A percentile compares a stretch with the other conserved stretches of the same genome.
These are phyloP conservation scores for Acer yangbiense DNA, from an alignment of 345 rosid genomes.

Conservation along the genomic window DNA sequence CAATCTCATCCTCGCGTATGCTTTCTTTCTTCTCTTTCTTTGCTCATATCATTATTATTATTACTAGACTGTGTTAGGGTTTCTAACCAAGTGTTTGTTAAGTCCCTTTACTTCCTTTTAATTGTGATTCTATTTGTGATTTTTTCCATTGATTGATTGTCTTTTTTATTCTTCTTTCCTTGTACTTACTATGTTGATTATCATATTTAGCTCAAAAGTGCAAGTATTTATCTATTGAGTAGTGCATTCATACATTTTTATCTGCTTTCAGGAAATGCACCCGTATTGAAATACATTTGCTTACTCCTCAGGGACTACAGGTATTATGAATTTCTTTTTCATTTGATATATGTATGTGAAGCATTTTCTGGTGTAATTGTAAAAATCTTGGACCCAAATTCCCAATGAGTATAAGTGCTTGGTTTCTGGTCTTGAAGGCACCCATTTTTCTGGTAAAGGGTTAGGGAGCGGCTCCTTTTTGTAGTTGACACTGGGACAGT, in stretches of 20 bases:
- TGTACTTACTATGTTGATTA: not conserved
- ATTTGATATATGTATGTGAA: not conserved
- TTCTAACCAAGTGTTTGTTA: not conserved
- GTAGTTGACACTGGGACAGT: too few relatives aligned
- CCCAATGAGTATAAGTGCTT: not conserved
- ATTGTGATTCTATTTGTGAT: not conserved
- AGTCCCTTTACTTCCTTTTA: not conserved
- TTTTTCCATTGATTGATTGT: not conserved
- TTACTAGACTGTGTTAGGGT: not conserved
- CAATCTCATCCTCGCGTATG: slow-evolving; percentile 91
- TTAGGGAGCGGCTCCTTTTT: too few relatives aligned
- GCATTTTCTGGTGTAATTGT: not conserved
- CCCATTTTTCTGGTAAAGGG: not conserved
- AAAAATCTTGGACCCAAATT: not conserved
- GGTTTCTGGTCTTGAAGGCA: not conserved
- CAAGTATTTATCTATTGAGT: not conserved
- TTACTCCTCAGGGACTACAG: slow-evolving; percentile 81
- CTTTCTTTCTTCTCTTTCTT: not conserved
- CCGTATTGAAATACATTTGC: slow-evolving; percentile 85
- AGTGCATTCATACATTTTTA: not conserved
- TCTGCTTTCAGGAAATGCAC: slow-evolving; percentile 78
- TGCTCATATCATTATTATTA: not conserved
- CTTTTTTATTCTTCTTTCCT: not conserved
- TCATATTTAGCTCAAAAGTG: not conserved
- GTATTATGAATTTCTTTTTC: slow-evolving; percentile 34